phyloP scores from a whole-genome alignment of 2,329 filamentous ascomycete species.

The Cercospora zeina region DNA sequence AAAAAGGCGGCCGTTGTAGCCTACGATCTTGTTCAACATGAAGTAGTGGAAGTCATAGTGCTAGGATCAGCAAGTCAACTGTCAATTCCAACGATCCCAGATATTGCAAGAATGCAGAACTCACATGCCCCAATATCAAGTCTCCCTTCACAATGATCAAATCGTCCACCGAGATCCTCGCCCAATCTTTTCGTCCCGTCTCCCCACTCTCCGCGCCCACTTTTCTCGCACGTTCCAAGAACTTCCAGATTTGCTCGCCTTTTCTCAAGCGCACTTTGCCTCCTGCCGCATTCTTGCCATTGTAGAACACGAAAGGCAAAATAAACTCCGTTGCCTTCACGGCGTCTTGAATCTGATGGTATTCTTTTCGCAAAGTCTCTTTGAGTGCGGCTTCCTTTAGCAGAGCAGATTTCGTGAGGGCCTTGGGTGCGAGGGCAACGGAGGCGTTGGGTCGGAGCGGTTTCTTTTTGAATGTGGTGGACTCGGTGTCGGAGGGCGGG shows the following conservation, averaged over 20 bases:
- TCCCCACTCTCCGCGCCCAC: conserved; percentile 73
- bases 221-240: conserved; percentile 87
- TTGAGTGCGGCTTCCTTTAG: conserved; percentile 76
- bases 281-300: conserved; percentile 84
- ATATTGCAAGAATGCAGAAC: conserved; percentile 43
- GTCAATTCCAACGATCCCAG: not conserved
- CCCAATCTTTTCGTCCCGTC: conserved; percentile 79
- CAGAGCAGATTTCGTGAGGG: conserved; percentile 72
- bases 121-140: conserved; percentile 89
- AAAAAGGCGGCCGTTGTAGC: conserved; percentile 75
- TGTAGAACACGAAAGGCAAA: conserved; percentile 95
- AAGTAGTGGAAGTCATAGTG: conserved; percentile 99
- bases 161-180: conserved; percentile 90
- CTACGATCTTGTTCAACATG: conserved; percentile 79
- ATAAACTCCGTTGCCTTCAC: conserved; percentile 87
- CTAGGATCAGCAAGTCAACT: conserved; percentile 49
- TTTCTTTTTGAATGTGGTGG: conserved; percentile 41
- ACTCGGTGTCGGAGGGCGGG: conserved; percentile 16
- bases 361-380: conserved; percentile 75
- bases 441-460: conserved; percentile 62
- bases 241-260: conserved; percentile 89
- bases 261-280: conserved; percentile 86
- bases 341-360: conserved; percentile 75
- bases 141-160: conserved; percentile 88
- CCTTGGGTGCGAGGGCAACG: conserved; percentile 68